phyloP scores from a whole-genome alignment of 805 yeast genomes.

The Starmerella apis region DNA sequence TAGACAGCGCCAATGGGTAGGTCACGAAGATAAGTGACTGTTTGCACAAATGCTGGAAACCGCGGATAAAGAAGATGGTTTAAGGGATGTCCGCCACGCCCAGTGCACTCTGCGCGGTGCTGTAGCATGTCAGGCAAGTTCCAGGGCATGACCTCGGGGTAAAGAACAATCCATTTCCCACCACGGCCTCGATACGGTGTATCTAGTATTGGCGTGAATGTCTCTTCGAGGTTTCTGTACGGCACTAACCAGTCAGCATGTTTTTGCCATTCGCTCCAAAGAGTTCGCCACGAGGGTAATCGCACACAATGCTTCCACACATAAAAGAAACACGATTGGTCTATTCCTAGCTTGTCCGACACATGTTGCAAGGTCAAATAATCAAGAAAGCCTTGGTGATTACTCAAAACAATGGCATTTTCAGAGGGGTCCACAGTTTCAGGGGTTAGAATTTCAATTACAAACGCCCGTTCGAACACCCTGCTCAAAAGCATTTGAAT shows the following conservation, averaged over 20 bases:
- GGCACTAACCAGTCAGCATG: constrained; percentile 29
- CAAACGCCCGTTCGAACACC: constrained; percentile 11
- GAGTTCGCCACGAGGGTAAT: constrained; percentile 18
- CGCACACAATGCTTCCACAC: constrained; percentile 32
- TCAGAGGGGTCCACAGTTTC: constrained; percentile 21
- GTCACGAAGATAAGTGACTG: constrained; percentile 24
- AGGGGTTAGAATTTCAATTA: constrained; percentile 17
- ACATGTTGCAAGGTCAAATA: constrained; percentile 42
- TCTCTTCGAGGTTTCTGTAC: constrained; percentile 9
- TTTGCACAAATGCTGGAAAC: constrained; percentile 34
- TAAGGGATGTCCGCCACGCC: constrained; percentile 51
- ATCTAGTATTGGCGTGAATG: constrained; percentile 17
- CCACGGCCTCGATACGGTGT: constrained; percentile 15
- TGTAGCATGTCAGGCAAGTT: constrained; percentile 29
- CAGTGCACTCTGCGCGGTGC: constrained; percentile 47
- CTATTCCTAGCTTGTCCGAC: constrained; percentile 27
- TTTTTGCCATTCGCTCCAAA: constrained; percentile 17
- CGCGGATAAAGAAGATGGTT: constrained; percentile 67
- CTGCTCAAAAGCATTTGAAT: constrained; percentile 6
- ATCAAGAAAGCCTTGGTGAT: constrained; percentile 63
- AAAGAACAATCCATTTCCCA: constrained; percentile 47
- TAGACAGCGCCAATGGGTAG: constrained; percentile 34
- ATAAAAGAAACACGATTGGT: constrained; percentile 31
- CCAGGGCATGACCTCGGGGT: constrained; percentile 66
- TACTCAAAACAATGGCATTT: constrained; percentile 36